Base-by-base conservation (phyloP, 2,329 filamentous ascomycete genomes). In the Tricladium varicosporioides region DNA sequence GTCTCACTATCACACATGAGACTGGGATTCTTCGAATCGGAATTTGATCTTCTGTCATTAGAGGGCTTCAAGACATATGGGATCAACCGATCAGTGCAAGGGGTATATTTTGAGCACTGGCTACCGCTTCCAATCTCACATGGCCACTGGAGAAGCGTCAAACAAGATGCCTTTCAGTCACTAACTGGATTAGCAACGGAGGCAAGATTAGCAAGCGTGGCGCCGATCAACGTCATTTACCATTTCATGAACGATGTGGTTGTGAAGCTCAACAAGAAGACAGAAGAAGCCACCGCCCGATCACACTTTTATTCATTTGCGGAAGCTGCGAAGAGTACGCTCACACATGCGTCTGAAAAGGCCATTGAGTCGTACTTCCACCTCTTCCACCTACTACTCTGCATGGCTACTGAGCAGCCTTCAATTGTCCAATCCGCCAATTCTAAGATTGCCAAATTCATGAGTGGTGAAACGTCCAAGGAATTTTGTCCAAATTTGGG, bases 341-440 rank as follows among this genome's bases (percentile, higher is more conserved):
- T 81, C 15, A 72, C 67, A 0, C 75, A 80, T 48, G 76, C 76
- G 0, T 80, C 77, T 0, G 79, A 81, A 59, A 80, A 80, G 67
- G 79, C 78, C 4, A 78, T 81, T 3, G 75, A 80, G 59, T 76
- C 77, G 0, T 80, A 81, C 65, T 80, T 80, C 59, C 74, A 78
- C 52, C 73, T 81, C 14, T 80, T 78, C 61, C 79, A 80, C 63
- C 67, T 82, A 0, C 71, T 81, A 0, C 67, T 81, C 10, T 81
- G 78, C 55, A 65, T 79, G 1, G 76, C 77, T 0, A 73, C 71
- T 1, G 71, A 74, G 15, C 53, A 75, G 16, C 54, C 60, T 0
- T 51, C 59, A 2, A 70, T 79, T 22, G 68, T 78, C 13, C 50
- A 56, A 0, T 57, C 67, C 2, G 77, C 77, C n/a, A 78, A 80